Conservation (phyloP, 148 eudicot genomes). For the Rhododendron henanense region DNA sequence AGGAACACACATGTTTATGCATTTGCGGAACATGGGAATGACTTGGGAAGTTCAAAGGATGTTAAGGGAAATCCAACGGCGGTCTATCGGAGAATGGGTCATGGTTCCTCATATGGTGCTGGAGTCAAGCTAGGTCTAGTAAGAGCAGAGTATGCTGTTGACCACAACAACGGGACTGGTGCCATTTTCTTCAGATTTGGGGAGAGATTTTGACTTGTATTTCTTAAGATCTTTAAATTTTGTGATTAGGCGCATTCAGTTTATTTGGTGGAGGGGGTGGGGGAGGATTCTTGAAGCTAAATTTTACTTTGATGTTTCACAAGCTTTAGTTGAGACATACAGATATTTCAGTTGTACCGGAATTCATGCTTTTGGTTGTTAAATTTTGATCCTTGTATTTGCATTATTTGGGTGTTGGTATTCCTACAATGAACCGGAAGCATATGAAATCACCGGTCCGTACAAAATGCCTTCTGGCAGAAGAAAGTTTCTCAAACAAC, state of each 20-base stretch:
- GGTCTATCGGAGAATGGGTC: conserved; percentile 84
- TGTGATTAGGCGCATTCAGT: conserved; percentile 7
- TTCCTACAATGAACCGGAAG: neutral
- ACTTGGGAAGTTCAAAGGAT: conserved; percentile 86
- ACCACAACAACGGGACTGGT: conserved; percentile 86
- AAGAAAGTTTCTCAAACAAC: neutral
- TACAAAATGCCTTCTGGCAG: neutral
- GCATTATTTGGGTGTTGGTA: neutral
- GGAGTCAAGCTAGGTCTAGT: conserved; percentile 88
- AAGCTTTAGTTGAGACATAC: neutral
- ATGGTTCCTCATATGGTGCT: conserved; percentile 91
- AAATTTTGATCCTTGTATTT: neutral
- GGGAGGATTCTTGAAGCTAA: conserved; percentile 9
- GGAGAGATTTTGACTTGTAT: conserved; percentile 70
- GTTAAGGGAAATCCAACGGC: conserved; percentile 96
- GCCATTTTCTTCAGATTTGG: conserved; percentile 87
- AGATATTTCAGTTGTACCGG: neutral
- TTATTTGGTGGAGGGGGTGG: neutral
- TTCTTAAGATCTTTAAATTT: conserved; percentile 6
- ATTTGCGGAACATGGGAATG: conserved; percentile 92
- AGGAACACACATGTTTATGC: conserved; percentile 72
- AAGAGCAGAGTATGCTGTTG: conserved; percentile 92
- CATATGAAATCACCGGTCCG: neutral
- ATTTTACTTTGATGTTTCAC: neutral
- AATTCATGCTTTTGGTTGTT: conserved; percentile 4